Evolutionary conservation across 2,329 filamentous ascomycete species (phyloP), one percentile per base, ranked within the genome.

Genomic region (Aspergillus melleus): DNA sequence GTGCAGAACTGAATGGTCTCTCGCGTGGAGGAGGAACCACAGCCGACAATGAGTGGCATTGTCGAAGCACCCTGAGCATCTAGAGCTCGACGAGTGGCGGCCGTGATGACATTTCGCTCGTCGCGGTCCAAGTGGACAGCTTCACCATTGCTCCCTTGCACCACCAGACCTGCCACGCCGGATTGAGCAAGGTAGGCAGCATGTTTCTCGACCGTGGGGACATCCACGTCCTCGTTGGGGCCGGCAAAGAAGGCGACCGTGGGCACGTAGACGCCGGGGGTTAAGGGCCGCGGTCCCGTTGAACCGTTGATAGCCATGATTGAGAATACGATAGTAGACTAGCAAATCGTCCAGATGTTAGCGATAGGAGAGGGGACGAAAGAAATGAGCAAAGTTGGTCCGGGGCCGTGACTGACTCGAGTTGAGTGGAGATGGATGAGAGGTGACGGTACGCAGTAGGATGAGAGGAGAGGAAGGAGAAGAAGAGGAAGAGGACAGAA

Each of bases 61-160:
- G 84, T 77, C 0, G 80, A 71, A 75, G 85, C 91, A 2, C 89
- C 89, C 32, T 86, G 84, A 11, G 82, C 80, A 71, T 91, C 84
- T 49, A 93, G 81, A 14, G 89, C 89, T 62, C 84, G 82, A 46
- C 90, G 87, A 1, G 90, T 92, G 36, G 88, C 86, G 54, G 79
- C 79, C 6, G 89, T 92, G 67, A 94, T 86, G 54, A 85, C 78
- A 52, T 84, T 83, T 60, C 90, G 86, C 77, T 94, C 90, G 24
- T 83, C 79, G 67, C 88, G 88, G 49, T 87, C 87, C 36, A 94
- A 83, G 70, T 92, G 90, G 12, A 92, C 90, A 8, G 91, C 90
- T 79, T 95, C 91, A 68, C 90, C 90, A 71, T 94, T 94, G 71
- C 88, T 91, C 51, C 90, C 90, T 73, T 92, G 90, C 11, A 88